Evolutionary conservation across 1,139 yeast genomes (phyloP).

Genomic region (Wickerhamomyces sp.): DNA sequence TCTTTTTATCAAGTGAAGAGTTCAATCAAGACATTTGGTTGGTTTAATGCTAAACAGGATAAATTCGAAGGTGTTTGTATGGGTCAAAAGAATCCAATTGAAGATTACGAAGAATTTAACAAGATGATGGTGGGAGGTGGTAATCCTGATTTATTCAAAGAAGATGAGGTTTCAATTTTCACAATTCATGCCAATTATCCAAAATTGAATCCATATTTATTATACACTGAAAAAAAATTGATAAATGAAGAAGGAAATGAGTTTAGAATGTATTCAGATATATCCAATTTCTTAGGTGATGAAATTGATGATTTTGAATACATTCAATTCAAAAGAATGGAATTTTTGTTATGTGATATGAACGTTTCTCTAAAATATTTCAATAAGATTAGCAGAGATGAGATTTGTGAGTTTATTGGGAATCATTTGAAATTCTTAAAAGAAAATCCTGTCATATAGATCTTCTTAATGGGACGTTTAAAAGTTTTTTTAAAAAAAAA

Average conservation of each 20-base stretch:
- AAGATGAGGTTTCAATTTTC: constrained; percentile 10
- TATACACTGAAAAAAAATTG: constrained; percentile 37
- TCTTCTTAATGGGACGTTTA: too few species aligned
- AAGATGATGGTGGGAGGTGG: constrained; percentile 62
- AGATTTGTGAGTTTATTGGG: constrained; percentile 44
- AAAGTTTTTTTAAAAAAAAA: too few species aligned
- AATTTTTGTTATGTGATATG: constrained; percentile 49
- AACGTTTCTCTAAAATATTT: constrained; percentile 42
- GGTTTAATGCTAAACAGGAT: constrained; percentile 28
- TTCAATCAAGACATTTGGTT: constrained; percentile 48
- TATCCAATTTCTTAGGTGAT: constrained; percentile 28
- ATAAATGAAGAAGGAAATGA: constrained; percentile 37
- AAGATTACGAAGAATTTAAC: constrained; percentile 28
- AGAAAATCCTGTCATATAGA: too few species aligned
- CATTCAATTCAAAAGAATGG: constrained; percentile 57
- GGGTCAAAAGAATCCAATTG: constrained; percentile 38
- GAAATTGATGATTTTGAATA: constrained; percentile 47
- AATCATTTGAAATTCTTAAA: constrained; percentile 35
- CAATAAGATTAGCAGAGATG: constrained; percentile 39
- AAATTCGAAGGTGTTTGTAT: constrained; percentile 37
- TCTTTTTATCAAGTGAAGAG: constrained; percentile 30
- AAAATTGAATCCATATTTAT: constrained; percentile 54
- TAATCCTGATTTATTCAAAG: constrained; percentile 32
- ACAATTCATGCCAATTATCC: constrained; percentile 60
- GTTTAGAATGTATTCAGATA: constrained; percentile 41